Percentiles rank a stretch among this genome's conserved stretches.
These are phyloP conservation scores for Suhomyces emberorum DNA, from an alignment of 805 yeast genomes.

Conservation along the genomic window DNA sequence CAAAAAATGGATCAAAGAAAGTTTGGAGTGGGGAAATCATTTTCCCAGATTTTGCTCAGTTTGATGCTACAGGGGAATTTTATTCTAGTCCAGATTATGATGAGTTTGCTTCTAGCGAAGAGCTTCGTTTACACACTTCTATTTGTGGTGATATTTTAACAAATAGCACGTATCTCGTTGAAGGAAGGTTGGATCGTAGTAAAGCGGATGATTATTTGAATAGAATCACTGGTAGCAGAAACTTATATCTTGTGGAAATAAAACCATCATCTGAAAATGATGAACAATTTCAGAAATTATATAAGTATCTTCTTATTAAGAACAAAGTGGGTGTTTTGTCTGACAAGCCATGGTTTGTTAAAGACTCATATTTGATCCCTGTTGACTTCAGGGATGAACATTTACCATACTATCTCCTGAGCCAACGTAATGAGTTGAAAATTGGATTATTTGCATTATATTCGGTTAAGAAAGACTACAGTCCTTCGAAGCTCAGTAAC, in stretches of 20 bases:
- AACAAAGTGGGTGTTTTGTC: conserved; percentile 60
- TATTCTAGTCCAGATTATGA: conserved; percentile 28
- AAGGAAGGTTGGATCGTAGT: conserved; percentile 57
- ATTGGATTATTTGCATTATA: conserved; percentile 33
- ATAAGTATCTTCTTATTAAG: conserved; percentile 44
- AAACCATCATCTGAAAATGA: conserved; percentile 14
- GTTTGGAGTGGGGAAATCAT: conserved; percentile 49
- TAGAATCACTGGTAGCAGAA: conserved; percentile 46
- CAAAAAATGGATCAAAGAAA: conserved; percentile 3
- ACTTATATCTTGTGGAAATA: conserved; percentile 51
- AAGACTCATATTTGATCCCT: conserved; percentile 61
- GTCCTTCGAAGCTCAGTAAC: no score
- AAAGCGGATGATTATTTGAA: conserved; percentile 57
- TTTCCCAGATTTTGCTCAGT: conserved; percentile 49
- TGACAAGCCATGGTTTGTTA: conserved; percentile 46
- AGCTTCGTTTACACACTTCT: conserved; percentile 19
- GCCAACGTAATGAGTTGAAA: conserved; percentile 10
- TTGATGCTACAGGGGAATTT: conserved; percentile 36
- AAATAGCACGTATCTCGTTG: conserved; percentile 40
- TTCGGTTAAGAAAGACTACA: conserved; percentile 38
- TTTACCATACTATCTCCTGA: conserved; percentile 20
- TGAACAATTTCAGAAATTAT: conserved; percentile 28
- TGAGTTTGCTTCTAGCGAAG: conserved; percentile 3
- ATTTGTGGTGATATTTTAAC: conserved; percentile 28
- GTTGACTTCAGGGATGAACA: conserved; percentile 19